phyloP scores from a whole-genome alignment of 306 rosid genomes.

The Fagus sylvatica region DNA sequence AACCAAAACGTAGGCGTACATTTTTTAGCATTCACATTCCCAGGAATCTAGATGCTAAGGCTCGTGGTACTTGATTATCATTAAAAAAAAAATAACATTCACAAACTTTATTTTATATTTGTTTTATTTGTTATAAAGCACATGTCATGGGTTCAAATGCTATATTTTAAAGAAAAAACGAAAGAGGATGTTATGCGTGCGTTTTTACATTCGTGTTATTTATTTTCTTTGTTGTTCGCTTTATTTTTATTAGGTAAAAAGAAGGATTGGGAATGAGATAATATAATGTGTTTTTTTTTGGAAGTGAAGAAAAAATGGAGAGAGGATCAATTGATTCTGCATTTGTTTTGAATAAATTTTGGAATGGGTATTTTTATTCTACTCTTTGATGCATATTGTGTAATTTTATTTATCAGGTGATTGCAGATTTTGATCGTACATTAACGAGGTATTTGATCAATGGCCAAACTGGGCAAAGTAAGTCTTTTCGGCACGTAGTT shows the following conservation, averaged over 20 bases:
- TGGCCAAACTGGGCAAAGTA: constrained; percentile 83
- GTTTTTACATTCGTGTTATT: not conserved
- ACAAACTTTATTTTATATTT: too few species aligned
- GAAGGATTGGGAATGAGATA: not conserved
- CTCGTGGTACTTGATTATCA: too few species aligned
- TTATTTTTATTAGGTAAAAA: not conserved
- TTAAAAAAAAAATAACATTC: too few species aligned
- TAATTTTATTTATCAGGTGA: constrained; percentile 41
- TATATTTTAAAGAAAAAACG: not conserved
- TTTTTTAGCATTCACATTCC: too few species aligned
- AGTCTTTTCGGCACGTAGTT: constrained; percentile 22
- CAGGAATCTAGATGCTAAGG: too few species aligned
- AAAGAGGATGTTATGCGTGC: not conserved
- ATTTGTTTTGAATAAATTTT: not conserved
- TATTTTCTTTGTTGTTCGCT: not conserved
- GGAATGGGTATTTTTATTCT: not conserved
- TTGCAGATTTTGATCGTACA: constrained; percentile 94
- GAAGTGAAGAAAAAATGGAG: not conserved
- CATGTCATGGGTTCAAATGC: not conserved
- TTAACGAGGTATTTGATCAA: constrained; percentile 68
- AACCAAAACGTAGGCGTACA: too few species aligned
- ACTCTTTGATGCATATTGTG: not conserved
- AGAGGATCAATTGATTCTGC: not conserved
- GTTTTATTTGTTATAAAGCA: not conserved
- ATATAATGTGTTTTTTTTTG: not conserved